Conservation (phyloP, 768 basidiomycete genomes). For the Strobilomyces confusus region DNA sequence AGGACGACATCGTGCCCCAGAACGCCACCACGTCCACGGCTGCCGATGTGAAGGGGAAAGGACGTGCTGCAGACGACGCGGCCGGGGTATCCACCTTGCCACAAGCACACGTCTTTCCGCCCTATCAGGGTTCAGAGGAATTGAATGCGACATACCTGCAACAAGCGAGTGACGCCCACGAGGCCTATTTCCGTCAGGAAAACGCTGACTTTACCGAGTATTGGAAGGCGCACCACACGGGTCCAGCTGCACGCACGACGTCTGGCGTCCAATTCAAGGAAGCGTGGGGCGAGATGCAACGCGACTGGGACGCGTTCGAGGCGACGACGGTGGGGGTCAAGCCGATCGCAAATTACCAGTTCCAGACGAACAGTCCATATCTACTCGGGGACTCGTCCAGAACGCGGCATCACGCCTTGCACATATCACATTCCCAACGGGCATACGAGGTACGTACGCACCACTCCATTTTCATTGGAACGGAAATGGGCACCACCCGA, state of each 20-base stretch:
- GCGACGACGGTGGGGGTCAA: conserved; percentile 65
- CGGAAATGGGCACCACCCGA: conserved; percentile 6
- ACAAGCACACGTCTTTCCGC: conserved; percentile 7
- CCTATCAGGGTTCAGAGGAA: conserved; percentile 20
- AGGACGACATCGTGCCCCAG: conserved; percentile 69
- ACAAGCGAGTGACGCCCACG: conserved; percentile 42
- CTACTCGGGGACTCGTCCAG: conserved; percentile 53
- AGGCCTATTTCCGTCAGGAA: conserved; percentile 68
- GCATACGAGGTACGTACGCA: conserved; percentile 39
- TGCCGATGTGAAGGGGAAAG: conserved; percentile 63
- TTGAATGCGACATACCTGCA: conserved; percentile 16
- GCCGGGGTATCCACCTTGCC: conserved; percentile 4
- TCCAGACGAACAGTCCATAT: conserved; percentile 79
- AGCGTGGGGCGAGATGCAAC: conserved; percentile 64
- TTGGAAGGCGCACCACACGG: conserved; percentile 46
- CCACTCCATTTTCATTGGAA: conserved; percentile 9
- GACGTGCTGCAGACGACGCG: conserved; percentile 38
- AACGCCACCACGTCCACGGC: conserved; percentile 20
- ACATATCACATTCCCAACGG: conserved; percentile 27
- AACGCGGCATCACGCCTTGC: conserved; percentile 44
- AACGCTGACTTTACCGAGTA: conserved; percentile 63
- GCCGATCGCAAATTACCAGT: conserved; percentile 57
- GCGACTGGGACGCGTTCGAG: conserved; percentile 80
- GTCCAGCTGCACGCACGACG: conserved; percentile 4
- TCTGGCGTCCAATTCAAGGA: conserved; percentile 27